Evolutionary conservation across 1,284 basidiomycete species (phyloP), one percentile per base, ranked within the genome.

Genomic region (Ganoderma lingzhi): DNA sequence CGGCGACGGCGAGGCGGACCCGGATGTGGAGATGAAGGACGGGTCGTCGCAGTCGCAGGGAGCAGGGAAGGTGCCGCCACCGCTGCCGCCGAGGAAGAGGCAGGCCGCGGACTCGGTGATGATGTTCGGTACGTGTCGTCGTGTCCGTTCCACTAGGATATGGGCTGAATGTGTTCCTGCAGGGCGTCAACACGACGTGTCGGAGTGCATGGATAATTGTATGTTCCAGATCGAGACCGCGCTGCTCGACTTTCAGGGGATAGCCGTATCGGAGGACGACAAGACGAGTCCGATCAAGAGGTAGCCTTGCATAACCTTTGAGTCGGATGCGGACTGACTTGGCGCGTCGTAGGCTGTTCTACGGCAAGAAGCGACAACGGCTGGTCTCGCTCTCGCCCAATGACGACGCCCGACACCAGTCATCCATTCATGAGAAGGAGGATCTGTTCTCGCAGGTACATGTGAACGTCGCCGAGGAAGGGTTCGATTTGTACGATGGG

Each of bases 191-290:
- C 97, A 99, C 78, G 97, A 99, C 79, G 97, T 99, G 2, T 94
- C 97, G 0, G 97, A 99, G 82, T 98, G 97, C 80, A 94, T 99
- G 89, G 97, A 99, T 82, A 99, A 99, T 76, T 97, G 97, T 82
- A 93, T 99, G 85, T 98, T 98, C 82, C 98, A 99, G 81, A 95
- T 99, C 69, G 97, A 99, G 81, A 93, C 95, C 10, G 97, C 96
- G 0, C 80, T 98, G 60, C 82, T 95, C 44, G 91, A 89, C 75
- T 93, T 94, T 73, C 91, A 93, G 63, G 91, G 91, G 15, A 80
- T 89, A 70, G 83, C 80, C 32, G 87, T 84, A 6, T 74, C 83
- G 1, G 84, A 87, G 68, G 84, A 85, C 65, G 81, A 88, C 69
- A 89, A 87, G 78, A 86, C 84, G 55, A 96, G 93, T 74, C 85